Base-by-base conservation (phyloP, 2,329 filamentous ascomycete genomes). In the Aspergillus arachidicola region DNA sequence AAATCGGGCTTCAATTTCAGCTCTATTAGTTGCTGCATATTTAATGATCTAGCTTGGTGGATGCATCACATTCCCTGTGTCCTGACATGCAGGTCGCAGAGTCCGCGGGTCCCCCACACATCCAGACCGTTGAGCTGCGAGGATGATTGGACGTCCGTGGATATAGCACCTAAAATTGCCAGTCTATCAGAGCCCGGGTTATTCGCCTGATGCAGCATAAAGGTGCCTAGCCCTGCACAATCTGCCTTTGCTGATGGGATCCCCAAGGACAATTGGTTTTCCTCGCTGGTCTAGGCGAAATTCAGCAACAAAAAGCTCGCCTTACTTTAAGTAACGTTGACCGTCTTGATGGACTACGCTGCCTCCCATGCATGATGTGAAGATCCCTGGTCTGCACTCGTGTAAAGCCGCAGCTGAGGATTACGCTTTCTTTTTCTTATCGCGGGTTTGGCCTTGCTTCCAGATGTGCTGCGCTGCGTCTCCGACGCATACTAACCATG, bases 61-160 rank as follows among this genome's bases (percentile, higher is more conserved):
- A 75, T 69, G 68, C 67, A 72, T 75, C 73, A 75, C 71, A 73
- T 75, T 69, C 65, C 66, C 69, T 65, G 63, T 61, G 60, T 65
- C 62, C 65, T 69, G 64, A 67, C 67, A 67, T 68, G 66, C 71
- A 72, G 68, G 61, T 64, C 62, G 62, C 62, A 64, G 63, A 69
- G 53, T 50, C 56, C 60, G 67, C 66, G 60, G 48, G 48, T 9
- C 16, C 48, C 59, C 57, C 63, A 59, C 59, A 53, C 58, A 54
- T 61, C 61, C 59, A 65, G 64, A 62, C 57, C 62, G 55, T 65
- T 60, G 57, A 34, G 58, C 45, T 58, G 63, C 34, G 54, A 63
- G 43, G 45, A 58, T 65, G 56, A 64, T 66, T 67, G 60, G 60
- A 54, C 56, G 30, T 61, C 34, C 41, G 46, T 51, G 38, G 30